A percentile compares a stretch with the other conserved stretches of the same genome.
These are phyloP conservation scores for Jimgerdemannia flammicorona DNA, from an alignment of 192 early-diverging fungal genomes.

Conservation along the genomic window DNA sequence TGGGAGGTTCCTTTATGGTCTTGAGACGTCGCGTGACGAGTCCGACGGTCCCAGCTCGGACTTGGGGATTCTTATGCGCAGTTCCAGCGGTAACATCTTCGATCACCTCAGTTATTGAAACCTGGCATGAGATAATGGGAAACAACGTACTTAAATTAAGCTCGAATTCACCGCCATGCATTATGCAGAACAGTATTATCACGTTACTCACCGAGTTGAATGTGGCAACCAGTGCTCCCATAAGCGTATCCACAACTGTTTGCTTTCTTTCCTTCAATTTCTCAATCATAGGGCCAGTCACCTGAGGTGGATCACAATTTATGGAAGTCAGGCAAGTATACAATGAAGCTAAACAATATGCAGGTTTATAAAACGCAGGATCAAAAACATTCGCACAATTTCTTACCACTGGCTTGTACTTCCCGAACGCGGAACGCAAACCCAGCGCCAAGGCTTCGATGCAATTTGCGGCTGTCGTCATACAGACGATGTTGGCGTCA, in stretches of 20 bases:
- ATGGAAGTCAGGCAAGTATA: background rate
- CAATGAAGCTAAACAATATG: background rate
- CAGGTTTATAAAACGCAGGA: background rate
- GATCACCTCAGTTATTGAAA: slow-evolving; percentile 59
- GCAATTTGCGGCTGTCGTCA: slow-evolving; percentile 74
- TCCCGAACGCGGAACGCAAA: slow-evolving; percentile 74
- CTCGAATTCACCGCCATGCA: background rate
- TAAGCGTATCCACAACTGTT: slow-evolving; percentile 79
- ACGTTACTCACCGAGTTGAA: slow-evolving; percentile 55
- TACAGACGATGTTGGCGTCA: slow-evolving; percentile 89
- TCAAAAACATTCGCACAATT: background rate
- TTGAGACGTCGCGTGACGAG: slow-evolving; percentile 76
- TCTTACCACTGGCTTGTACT: slow-evolving; percentile 67
- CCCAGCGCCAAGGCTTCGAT: slow-evolving; percentile 79
- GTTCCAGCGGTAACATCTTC: slow-evolving; percentile 70
- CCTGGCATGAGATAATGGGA: slow-evolving; percentile 16
- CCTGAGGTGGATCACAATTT: slow-evolving; percentile 25
- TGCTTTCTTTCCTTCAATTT: slow-evolving; percentile 95
- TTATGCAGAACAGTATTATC: background rate
- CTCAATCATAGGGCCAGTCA: slow-evolving; percentile 75
- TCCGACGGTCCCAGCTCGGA: slow-evolving; percentile 70
- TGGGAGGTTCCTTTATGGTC: slow-evolving; percentile 61
- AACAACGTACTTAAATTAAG: background rate
- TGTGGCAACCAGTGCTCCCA: slow-evolving; percentile 79
- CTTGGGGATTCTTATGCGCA: slow-evolving; percentile 93